Evolutionary conservation across 148 eudicot genomes (phyloP), one percentile per base, ranked within the genome.

Genomic region (Nyssa sinensis): DNA sequence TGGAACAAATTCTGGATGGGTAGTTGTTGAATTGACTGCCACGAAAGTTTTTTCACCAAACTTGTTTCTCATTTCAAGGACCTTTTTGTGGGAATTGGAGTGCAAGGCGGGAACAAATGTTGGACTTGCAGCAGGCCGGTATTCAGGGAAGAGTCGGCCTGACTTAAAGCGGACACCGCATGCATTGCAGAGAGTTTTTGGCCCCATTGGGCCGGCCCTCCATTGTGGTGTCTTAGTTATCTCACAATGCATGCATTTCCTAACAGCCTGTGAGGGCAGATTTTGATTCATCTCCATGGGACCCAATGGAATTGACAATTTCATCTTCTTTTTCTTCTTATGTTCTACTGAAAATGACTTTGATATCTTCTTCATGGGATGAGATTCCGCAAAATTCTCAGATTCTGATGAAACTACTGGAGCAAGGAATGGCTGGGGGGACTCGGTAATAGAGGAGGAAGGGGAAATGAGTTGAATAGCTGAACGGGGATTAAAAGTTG

Each of bases 221-320:
- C 98, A 94, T 55, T 94, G 98, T 0, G 98, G 98, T 0, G 98
- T 94, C 87, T 94, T 94, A 3, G 98, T 92, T 27, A 94, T 87
- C 88, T 86, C 96, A 24, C 98, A 94, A 70, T 94, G 98, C 92
- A 81, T 27, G 84, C 98, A 94, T 71, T 92, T 94, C 72, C 97
- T 83, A 37, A 89, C 90, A 11, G 82, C 78, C 63, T 83, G 86
- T 1, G 77, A 35, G 10, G 85, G 35, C 9, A 72, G 69, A 62
- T 66, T 64, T 13, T 74, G 78, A 47, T 77, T 77, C 35, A 9
- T 78, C 69, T 75, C 84, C 29, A 6, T 35, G 0, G 84, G 74
- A 44, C 37, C 77, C 14, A 73, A 70, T 2, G 88, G 87, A 23
- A 81, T 68, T 1, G 82, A 49, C 55, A 79, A 64, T 60, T 90